phyloP scores from a whole-genome alignment of 2,329 filamentous ascomycete genomes.

The Trichoderma sp. region DNA sequence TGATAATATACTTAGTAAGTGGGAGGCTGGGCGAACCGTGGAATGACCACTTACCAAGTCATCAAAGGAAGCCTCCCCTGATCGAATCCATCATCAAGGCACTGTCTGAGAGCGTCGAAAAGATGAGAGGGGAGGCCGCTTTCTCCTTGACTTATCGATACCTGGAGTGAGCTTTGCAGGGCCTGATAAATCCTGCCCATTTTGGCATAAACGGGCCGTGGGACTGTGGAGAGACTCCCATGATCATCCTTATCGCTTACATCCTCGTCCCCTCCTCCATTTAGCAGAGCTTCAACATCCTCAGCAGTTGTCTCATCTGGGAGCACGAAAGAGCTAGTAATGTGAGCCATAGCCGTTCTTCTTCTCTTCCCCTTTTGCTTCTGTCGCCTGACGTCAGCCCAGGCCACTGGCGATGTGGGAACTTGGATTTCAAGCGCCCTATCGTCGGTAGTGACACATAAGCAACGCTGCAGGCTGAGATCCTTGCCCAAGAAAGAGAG shows the following conservation, averaged over 20 bases:
- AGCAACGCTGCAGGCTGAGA: constrained; percentile 47
- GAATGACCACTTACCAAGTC: constrained; percentile 37
- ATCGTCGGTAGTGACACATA: constrained; percentile 35
- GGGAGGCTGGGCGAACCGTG: not conserved
- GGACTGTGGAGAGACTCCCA: not conserved
- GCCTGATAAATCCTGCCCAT: constrained; percentile 31
- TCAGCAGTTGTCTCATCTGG: constrained; percentile 40
- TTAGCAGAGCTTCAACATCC: constrained; percentile 30
- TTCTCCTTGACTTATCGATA: constrained; percentile 26
- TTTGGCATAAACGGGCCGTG: constrained; percentile 31
- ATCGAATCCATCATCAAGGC: constrained; percentile 32
- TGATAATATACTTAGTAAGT: not conserved
- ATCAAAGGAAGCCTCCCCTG: constrained; percentile 35
- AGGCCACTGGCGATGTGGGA: constrained; percentile 34
- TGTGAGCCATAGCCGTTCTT: constrained; percentile 34
- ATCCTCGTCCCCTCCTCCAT: not conserved
- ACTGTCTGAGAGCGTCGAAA: constrained; percentile 33
- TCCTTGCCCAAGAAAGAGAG: constrained; percentile 46
- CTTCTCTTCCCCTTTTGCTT: constrained; percentile 36
- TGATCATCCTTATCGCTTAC: not conserved
- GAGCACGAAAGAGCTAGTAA: constrained; percentile 40
- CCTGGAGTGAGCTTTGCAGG: constrained; percentile 29
- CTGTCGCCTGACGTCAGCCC: constrained; percentile 32
- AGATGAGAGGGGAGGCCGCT: constrained; percentile 34
- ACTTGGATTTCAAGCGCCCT: constrained; percentile 32